These are phyloP conservation scores for Calendula officinalis DNA, from an alignment of 129 eudicot species.

Conservation along the genomic window DNA sequence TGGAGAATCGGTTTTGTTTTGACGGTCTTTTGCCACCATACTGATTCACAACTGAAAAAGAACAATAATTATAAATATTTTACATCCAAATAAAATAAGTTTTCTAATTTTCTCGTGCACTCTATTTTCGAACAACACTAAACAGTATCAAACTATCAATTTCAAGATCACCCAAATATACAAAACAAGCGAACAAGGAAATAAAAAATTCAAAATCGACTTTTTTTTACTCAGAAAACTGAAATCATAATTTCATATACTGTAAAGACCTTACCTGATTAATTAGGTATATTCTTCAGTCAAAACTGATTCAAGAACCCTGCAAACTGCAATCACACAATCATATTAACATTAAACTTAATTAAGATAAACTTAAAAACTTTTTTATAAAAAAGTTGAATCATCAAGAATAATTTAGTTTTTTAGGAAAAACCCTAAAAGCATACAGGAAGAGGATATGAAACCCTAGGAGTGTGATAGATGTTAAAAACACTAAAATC, in stretches of 20 bases:
- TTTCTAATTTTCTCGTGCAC: background rate
- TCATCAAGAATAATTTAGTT: constrained; percentile 1
- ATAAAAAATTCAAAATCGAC: background rate
- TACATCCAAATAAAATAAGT: background rate
- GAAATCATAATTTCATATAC: background rate
- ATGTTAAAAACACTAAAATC: background rate
- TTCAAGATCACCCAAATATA: too few relatives aligned
- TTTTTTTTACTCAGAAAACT: constrained; percentile 6
- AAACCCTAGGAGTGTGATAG: constrained; percentile 24
- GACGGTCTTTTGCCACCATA: constrained; percentile 67
- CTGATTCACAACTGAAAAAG: constrained; percentile 5
- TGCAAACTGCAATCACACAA: constrained; percentile 26
- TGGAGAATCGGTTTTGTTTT: constrained; percentile 55
- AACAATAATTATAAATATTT: background rate
- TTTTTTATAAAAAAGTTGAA: background rate
- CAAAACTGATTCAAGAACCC: constrained; percentile 20
- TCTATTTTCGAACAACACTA: too few relatives aligned
- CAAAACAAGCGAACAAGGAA: background rate
- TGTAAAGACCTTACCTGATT: constrained; percentile 22
- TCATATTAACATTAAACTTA: constrained; percentile 10
- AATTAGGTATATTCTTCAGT: constrained; percentile 13
- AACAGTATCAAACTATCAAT: too few relatives aligned
- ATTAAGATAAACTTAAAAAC: constrained; percentile 15
- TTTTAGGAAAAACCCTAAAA: constrained; percentile 17
- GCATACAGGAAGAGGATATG: constrained; percentile 10